A percentile compares a stretch with the other conserved stretches of the same genome.
These are phyloP conservation scores for Phytopythium vexans DNA, from an alignment of 352 stramenopile species.

Conservation along the genomic window DNA sequence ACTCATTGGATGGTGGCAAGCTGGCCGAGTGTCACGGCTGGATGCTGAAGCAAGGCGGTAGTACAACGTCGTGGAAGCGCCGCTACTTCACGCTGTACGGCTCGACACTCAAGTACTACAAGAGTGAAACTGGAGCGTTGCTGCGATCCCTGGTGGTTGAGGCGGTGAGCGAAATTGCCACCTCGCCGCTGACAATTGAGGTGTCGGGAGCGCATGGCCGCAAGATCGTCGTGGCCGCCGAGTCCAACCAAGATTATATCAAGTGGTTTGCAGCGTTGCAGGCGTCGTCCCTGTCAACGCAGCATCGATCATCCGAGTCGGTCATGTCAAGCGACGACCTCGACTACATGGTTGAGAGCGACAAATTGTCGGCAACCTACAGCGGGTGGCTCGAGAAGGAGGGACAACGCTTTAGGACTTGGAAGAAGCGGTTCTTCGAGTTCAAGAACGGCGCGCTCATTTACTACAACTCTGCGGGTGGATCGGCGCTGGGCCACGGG, in stretches of 20 bases:
- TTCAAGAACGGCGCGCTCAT: conserved; percentile 67
- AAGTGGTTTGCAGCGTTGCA: conserved; percentile 52
- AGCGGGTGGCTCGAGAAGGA: conserved; percentile 81
- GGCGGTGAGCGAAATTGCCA: conserved; percentile 27
- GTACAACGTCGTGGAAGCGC: conserved; percentile 69
- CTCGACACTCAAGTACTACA: conserved; percentile 73
- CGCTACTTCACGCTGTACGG: conserved; percentile 76
- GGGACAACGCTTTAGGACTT: conserved; percentile 71
- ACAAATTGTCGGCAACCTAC: conserved; percentile 18
- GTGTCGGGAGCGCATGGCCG: conserved; percentile 40
- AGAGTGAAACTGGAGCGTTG: conserved; percentile 55
- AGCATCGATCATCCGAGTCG: too few species aligned
- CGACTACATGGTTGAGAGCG: background rate
- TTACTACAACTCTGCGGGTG: conserved; percentile 65
- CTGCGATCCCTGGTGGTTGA: conserved; percentile 43
- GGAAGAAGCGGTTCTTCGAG: conserved; percentile 75
- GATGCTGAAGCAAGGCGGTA: conserved; percentile 64
- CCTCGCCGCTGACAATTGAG: conserved; percentile 35
- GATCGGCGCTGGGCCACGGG: conserved; percentile 56
- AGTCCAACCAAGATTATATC: conserved; percentile 60
- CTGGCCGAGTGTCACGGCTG: conserved; percentile 44
- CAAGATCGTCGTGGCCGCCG: conserved; percentile 58
- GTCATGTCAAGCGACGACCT: too few species aligned
- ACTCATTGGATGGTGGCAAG: conserved; percentile 8
- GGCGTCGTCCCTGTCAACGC: conserved; percentile 12